Percentiles rank a stretch among this genome's conserved stretches.
Conservation (phyloP, 352 stramenopile genomes). For the Pythium volutum region DNA sequence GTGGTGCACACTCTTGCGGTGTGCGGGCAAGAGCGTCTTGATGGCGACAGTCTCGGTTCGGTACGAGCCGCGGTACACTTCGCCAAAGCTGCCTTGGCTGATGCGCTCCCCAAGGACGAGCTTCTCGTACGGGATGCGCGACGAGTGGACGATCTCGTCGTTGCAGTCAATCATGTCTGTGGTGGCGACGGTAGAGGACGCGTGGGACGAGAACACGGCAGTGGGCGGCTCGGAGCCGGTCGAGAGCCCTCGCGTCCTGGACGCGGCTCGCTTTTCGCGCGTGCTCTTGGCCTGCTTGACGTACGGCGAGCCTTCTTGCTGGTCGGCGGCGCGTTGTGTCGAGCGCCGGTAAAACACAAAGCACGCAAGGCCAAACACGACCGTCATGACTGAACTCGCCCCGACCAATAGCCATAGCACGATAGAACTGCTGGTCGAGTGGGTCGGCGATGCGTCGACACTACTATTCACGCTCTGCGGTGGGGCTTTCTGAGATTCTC, state of each 20-base stretch:
- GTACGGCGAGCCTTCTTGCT: background rate
- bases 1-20: slow-evolving; percentile 36
- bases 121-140: slow-evolving; percentile 41
- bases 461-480: background rate
- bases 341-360: slow-evolving; percentile 2
- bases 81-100: slow-evolving; percentile 40
- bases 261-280: background rate
- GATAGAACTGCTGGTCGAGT: background rate
- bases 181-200: too few species aligned
- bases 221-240: background rate
- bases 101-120: slow-evolving; percentile 36
- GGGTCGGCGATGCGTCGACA: background rate
- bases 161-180: background rate
- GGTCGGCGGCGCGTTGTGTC: background rate
- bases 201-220: background rate
- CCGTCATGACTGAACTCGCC: background rate
- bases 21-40: slow-evolving; percentile 49
- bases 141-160: slow-evolving; percentile 13
- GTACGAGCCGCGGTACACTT: slow-evolving; percentile 43
- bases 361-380: background rate
- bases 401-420: background rate
- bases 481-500: background rate
- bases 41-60: slow-evolving; percentile 43
- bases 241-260: background rate
- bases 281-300: background rate